phyloP scores from a whole-genome alignment of 2,329 filamentous ascomycete species.

The Colletotrichum costaricense region DNA sequence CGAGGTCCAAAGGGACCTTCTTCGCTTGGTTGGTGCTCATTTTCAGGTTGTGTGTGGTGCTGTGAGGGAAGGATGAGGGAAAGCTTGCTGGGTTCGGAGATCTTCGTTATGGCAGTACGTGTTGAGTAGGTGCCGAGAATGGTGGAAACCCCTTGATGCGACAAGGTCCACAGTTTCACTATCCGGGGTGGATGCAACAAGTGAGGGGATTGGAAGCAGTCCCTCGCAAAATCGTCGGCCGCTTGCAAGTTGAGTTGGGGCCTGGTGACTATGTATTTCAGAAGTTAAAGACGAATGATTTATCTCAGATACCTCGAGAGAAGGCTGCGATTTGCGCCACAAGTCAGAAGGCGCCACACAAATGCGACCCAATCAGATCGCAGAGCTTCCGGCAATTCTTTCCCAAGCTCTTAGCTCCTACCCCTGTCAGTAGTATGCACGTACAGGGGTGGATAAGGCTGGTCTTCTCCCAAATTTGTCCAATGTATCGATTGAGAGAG shows the following conservation, averaged over 20 bases:
- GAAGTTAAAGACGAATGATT: neutral
- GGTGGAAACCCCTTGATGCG: neutral
- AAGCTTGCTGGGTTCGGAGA: neutral
- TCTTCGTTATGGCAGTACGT: neutral
- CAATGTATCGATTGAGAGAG: slow-evolving; percentile 8
- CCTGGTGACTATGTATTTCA: neutral
- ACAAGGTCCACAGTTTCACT: neutral
- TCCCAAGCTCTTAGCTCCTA: slow-evolving; percentile 2
- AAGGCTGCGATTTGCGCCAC: slow-evolving; percentile 27
- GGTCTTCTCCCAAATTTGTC: slow-evolving; percentile 28
- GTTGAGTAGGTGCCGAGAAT: neutral
- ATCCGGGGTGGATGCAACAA: neutral
- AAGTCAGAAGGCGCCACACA: neutral
- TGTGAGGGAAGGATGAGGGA: neutral
- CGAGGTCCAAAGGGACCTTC: slow-evolving; percentile 76
- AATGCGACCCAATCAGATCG: slow-evolving; percentile 15
- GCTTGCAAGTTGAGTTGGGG: neutral
- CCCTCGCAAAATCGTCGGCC: neutral
- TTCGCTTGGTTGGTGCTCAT: slow-evolving; percentile 34
- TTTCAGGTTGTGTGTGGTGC: neutral
- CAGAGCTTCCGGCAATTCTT: slow-evolving; percentile 18
- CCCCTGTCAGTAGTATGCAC: slow-evolving; percentile 26
- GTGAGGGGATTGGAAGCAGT: neutral
- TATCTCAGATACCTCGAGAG: neutral
- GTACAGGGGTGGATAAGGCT: slow-evolving; percentile 32